Percentiles rank a stretch among this genome's conserved stretches.
phyloP scores from a whole-genome alignment of 148 eudicot genomes.

The Diospyros kaki region DNA sequence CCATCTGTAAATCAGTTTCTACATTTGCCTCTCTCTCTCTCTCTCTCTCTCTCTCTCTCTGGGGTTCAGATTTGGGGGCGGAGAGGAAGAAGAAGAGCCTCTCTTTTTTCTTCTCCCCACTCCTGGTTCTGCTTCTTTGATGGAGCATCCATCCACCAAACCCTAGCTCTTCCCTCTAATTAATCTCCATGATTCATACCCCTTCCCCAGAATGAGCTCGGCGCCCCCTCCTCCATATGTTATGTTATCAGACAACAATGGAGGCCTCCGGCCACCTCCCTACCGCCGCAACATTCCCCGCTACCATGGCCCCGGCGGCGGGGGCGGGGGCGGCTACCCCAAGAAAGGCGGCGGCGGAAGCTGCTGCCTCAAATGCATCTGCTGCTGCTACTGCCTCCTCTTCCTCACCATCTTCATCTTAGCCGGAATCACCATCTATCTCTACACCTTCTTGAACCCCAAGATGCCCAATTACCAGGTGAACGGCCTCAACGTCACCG shows the following conservation, averaged over 20 bases:
- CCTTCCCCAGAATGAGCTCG: conserved; percentile 20
- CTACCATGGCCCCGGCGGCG: conserved; percentile 18
- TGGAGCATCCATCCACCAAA: conserved; percentile 13
- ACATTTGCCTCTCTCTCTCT: not conserved
- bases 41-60: not conserved
- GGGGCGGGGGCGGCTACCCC: not conserved
- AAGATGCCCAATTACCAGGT: conserved; percentile 41
- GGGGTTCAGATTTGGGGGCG: conserved; percentile 8
- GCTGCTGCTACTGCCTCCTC: conserved; percentile 45
- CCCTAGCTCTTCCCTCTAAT: too few species aligned
- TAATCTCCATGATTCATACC: too few species aligned
- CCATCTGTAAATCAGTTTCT: not conserved
- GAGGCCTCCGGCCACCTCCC: conserved; percentile 27
- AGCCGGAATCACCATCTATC: not conserved
- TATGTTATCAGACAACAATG: conserved; percentile 20
- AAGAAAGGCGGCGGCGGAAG: conserved; percentile 4
- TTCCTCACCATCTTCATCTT: conserved; percentile 29
- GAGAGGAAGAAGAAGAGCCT: conserved; percentile 12
- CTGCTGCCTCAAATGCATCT: conserved; percentile 39
- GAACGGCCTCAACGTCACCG: conserved; percentile 27
- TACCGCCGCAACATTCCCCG: conserved; percentile 25
- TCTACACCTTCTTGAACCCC: conserved; percentile 44
- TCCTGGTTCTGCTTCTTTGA: conserved; percentile 2
- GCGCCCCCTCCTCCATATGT: conserved; percentile 35
- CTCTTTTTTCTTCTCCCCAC: conserved; percentile 11